Base-by-base conservation (phyloP, 805 yeast genomes). In the Saccharomycopsis microspora region DNA sequence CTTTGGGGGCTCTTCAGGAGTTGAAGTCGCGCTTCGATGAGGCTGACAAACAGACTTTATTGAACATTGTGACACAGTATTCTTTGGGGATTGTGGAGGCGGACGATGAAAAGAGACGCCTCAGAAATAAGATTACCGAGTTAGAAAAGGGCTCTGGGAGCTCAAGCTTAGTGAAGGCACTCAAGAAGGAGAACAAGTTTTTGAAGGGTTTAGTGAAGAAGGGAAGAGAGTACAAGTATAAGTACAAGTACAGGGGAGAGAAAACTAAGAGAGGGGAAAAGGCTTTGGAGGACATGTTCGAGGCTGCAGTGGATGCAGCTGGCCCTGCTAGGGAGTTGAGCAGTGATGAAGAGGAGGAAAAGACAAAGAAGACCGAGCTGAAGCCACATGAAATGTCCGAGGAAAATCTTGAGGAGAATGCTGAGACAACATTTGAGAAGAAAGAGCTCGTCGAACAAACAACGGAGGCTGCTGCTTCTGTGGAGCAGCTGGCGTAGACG, bases 211-310 rank as follows among this genome's bases (percentile, higher is more conserved):
- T 34, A n/a, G 36, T 34, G 10, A 38, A 29, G 8, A 43, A 33
- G 35, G 28, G 34, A 8, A 42, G 38, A 35, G 41, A 44, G 32
- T 47, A 47, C 34, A 47, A 47, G 47, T 47, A 47, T 44, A 47
- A 47, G 30, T 47, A 47, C 38, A 47, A 47, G 34, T 47, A 47
- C 41, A 47, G 43, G 31, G 50, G 34, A 34, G 33, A 33, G 29
- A 39, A 32, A 4, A 5, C 11, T 19, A 19, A 19, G 19, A 19
- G 19, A 19, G 19, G 19, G 19, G 19, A 19, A 19, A 19, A 19
- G 19, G 19, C 19, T 19, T 19, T 19, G 19, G 19, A 19, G 19
- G 19, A 19, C 19, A 19, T 19, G 19, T 19, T 19, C 19, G 19
- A 19, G 19, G 19, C 19, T 19, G 19, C 19, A 19, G 19, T 19